A percentile compares a stretch with the other conserved stretches of the same genome.
Evolutionary conservation across 1,139 yeast genomes (phyloP).

Genomic region (Yamadazyma triangularis): DNA sequence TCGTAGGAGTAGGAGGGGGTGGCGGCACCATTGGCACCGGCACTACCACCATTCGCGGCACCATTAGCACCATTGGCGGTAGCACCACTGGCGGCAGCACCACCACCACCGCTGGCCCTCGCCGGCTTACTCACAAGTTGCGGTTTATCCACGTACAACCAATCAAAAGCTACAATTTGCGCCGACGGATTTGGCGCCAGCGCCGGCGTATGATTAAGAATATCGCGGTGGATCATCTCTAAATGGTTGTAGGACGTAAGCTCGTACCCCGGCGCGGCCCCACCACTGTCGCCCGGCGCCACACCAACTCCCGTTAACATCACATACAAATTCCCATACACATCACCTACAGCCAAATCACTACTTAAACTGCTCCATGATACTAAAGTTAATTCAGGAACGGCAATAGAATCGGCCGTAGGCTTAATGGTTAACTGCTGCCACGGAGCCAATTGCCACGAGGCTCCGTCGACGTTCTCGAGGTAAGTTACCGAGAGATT

Average conservation of each 20-base stretch:
- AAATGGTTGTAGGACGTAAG: conserved; percentile 44
- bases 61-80: conserved; percentile 13
- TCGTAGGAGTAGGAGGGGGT: conserved; percentile 43
- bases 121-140: conserved; percentile 55
- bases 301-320: conserved; percentile 43
- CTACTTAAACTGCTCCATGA: conserved; percentile 51
- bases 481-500: conserved; percentile 53
- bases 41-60: too few species aligned
- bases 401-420: conserved; percentile 20
- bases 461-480: conserved; percentile 57
- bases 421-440: conserved; percentile 36
- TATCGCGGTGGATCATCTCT: conserved; percentile 43
- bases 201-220: conserved; percentile 13
- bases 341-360: conserved; percentile 49
- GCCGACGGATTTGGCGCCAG: conserved; percentile 17
- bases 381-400: conserved; percentile 29
- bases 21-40: too few species aligned
- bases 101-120: too few species aligned
- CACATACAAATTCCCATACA: conserved; percentile 47
- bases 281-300: conserved; percentile 11
- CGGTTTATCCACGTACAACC: conserved; percentile 69
- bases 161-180: conserved; percentile 50
- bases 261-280: conserved; percentile 32
- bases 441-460: conserved; percentile 63
- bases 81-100: too few species aligned